These are phyloP conservation scores for Leptomonas seymouri DNA, from an alignment of 208 protist genomes.

Conservation along the genomic window DNA sequence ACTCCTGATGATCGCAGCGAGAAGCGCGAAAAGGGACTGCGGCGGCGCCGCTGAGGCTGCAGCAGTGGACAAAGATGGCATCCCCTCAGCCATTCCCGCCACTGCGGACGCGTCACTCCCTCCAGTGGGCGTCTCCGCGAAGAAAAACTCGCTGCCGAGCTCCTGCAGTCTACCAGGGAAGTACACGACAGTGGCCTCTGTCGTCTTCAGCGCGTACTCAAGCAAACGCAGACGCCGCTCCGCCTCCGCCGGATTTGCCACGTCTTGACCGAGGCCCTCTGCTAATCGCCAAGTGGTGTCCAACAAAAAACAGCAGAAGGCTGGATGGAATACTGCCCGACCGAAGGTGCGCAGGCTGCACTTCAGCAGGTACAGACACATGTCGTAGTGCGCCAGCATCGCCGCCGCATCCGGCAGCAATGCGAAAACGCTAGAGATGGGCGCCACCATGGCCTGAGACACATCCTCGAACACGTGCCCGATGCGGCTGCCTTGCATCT, in stretches of 20 bases:
- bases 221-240: conserved; percentile 44
- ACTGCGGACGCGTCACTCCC: neutral
- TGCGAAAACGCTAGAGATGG: conserved; percentile 59
- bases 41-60: neutral
- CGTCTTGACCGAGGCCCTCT: conserved; percentile 16
- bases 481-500: conserved; percentile 51
- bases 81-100: no score
- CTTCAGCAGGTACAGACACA: conserved; percentile 74
- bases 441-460: conserved; percentile 41
- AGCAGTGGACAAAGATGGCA: neutral
- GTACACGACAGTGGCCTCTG: conserved; percentile 44
- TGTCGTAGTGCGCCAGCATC: conserved; percentile 38
- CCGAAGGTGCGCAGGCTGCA: conserved; percentile 77
- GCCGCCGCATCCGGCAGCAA: conserved; percentile 10
- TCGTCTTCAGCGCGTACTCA: conserved; percentile 76
- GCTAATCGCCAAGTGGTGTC: conserved; percentile 52
- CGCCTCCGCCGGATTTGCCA: conserved; percentile 3
- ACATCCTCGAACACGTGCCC: conserved; percentile 54
- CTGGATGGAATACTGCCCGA: conserved; percentile 58
- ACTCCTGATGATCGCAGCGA: conserved; percentile 36
- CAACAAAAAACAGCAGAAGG: conserved; percentile 66
- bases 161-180: conserved; percentile 51
- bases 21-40: conserved; percentile 26
- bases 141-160: conserved; percentile 51
- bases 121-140: conserved; percentile 6